These are phyloP conservation scores for Mucor lusitanicus DNA, from an alignment of 371 early-diverging fungal genomes.

Conservation along the genomic window DNA sequence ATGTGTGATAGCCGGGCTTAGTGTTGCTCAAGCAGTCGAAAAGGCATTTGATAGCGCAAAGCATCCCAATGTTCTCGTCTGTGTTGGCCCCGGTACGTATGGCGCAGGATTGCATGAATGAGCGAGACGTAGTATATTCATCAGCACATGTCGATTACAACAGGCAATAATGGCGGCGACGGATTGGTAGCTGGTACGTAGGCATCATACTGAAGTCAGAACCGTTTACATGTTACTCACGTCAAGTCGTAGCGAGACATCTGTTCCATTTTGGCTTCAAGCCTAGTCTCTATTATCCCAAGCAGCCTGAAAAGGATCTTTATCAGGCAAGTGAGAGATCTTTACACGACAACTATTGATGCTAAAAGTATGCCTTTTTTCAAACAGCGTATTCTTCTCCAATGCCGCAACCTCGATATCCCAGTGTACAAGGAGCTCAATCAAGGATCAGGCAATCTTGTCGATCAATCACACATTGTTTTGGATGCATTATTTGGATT, in stretches of 20 bases:
- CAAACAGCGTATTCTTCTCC: constrained; percentile 60
- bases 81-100: constrained; percentile 74
- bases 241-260: constrained; percentile 66
- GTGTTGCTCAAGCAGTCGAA: constrained; percentile 86
- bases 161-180: constrained; percentile 94
- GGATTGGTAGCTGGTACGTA: constrained; percentile 70
- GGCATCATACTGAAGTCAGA: not conserved
- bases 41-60: constrained; percentile 60
- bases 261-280: constrained; percentile 84
- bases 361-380: not conserved
- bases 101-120: not conserved
- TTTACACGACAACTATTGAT: not conserved
- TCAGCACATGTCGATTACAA: not conserved
- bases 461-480: constrained; percentile 58
- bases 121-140: not conserved
- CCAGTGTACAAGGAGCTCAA: constrained; percentile 51
- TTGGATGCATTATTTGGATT: constrained; percentile 95
- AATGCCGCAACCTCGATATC: constrained; percentile 70
- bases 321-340: constrained; percentile 51
- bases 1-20: constrained; percentile 71
- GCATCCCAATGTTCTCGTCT: constrained; percentile 66
- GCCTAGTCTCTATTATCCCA: constrained; percentile 80
- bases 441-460: not conserved
- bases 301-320: constrained; percentile 67
- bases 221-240: not conserved